Conservation (phyloP, 148 eudicot species). For the Silene uniflora region DNA sequence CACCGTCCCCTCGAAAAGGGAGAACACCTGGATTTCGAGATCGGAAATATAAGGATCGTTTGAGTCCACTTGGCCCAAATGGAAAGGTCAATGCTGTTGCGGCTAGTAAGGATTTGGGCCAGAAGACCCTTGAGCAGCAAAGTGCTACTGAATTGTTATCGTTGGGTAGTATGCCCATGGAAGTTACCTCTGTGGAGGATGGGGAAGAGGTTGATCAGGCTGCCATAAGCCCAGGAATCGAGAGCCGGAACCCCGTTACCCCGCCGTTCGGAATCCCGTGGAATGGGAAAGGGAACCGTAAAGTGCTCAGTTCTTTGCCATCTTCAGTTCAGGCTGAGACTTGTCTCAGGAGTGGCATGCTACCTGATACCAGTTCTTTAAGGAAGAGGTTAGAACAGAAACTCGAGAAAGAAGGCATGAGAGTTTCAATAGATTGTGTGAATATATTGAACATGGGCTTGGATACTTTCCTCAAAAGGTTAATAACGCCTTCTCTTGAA, state of each 20-base stretch:
- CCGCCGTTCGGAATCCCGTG: slow-evolving; percentile 70
- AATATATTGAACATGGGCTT: slow-evolving; percentile 60
- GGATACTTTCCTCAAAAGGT: slow-evolving; percentile 57
- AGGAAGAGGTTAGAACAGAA: slow-evolving; percentile 50
- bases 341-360: slow-evolving; percentile 45
- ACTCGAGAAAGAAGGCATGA: slow-evolving; percentile 49
- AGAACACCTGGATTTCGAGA: slow-evolving; percentile 52
- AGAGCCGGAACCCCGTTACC: slow-evolving; percentile 66
- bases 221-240: slow-evolving; percentile 43
- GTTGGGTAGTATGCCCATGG: slow-evolving; percentile 59
- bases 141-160: slow-evolving; percentile 67
- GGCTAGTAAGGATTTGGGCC: slow-evolving; percentile 30
- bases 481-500: slow-evolving; percentile 56
- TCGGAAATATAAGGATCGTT: slow-evolving; percentile 49
- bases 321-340: slow-evolving; percentile 27
- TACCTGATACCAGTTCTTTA: slow-evolving; percentile 53
- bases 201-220: slow-evolving; percentile 86
- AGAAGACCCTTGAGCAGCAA: slow-evolving; percentile 54
- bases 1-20: slow-evolving; percentile 57
- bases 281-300: slow-evolving; percentile 47
- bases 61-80: slow-evolving; percentile 69
- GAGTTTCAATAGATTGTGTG: slow-evolving; percentile 53
- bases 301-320: slow-evolving; percentile 34
- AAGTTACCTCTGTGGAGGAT: slow-evolving; percentile 63
- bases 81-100: slow-evolving; percentile 44